phyloP scores from a whole-genome alignment of 1,284 basidiomycete species.

The Sphagnurus paluster region DNA sequence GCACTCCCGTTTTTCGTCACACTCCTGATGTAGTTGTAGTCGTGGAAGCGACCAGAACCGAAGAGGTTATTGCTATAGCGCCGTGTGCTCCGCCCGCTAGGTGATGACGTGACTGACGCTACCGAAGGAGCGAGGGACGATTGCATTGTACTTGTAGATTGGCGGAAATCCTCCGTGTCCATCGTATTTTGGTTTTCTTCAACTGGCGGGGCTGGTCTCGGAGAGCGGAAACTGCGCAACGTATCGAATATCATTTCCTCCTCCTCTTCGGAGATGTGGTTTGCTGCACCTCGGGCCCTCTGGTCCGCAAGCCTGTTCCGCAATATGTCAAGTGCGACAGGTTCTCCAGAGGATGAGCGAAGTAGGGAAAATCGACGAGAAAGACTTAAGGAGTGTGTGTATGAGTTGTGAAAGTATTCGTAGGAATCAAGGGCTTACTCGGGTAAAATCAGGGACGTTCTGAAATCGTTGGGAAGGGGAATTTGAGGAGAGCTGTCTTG shows the following conservation, averaged over 20 bases:
- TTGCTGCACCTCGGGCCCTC: slow-evolving; percentile 61
- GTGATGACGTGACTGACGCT: slow-evolving; percentile 47
- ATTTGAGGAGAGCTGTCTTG: slow-evolving; percentile 50
- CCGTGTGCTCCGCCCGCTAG: slow-evolving; percentile 48
- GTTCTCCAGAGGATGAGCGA: slow-evolving; percentile 62
- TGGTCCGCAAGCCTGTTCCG: slow-evolving; percentile 71
- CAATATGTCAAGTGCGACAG: slow-evolving; percentile 63
- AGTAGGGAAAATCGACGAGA: slow-evolving; percentile 78
- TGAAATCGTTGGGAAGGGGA: slow-evolving; percentile 71
- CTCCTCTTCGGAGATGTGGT: slow-evolving; percentile 75
- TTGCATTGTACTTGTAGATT: slow-evolving; percentile 38
- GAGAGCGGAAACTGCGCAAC: slow-evolving; percentile 54
- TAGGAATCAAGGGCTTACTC: slow-evolving; percentile 54
- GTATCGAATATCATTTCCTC: slow-evolving; percentile 81
- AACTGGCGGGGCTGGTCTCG: slow-evolving; percentile 32
- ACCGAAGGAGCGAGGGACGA: slow-evolving; percentile 34
- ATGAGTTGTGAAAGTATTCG: slow-evolving; percentile 12
- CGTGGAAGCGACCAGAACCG: slow-evolving; percentile 72
- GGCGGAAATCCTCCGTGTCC: slow-evolving; percentile 39
- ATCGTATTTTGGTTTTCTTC: slow-evolving; percentile 31
- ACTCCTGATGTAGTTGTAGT: slow-evolving; percentile 67
- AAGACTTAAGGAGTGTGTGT: slow-evolving; percentile 47
- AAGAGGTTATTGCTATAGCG: slow-evolving; percentile 84
- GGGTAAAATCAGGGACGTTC: slow-evolving; percentile 79
- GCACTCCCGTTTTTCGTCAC: slow-evolving; percentile 44